phyloP scores from a whole-genome alignment of 2,329 filamentous ascomycete species.

The Bipolaris cookei region DNA sequence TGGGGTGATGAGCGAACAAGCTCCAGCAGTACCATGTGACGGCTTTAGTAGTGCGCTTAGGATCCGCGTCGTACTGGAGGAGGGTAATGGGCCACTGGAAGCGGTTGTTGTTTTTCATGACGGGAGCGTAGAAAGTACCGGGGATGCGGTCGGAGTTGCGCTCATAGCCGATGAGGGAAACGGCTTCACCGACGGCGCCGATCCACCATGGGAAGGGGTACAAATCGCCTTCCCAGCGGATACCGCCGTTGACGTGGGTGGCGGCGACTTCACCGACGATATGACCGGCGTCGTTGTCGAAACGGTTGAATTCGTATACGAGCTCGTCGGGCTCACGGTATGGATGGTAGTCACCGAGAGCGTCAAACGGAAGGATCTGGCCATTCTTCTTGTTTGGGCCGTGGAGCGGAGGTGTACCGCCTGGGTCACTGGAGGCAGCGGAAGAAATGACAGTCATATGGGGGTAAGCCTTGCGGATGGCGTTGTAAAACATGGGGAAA shows the following conservation, averaged over 20 bases:
- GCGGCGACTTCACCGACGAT: constrained; percentile 48
- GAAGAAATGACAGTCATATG: constrained; percentile 47
- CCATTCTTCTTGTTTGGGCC: constrained; percentile 43
- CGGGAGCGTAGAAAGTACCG: constrained; percentile 52
- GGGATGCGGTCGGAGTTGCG: constrained; percentile 66
- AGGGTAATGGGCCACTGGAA: constrained; percentile 49
- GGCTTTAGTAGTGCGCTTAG: constrained; percentile 38
- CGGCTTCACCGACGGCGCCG: constrained; percentile 67
- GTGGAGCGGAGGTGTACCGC: constrained; percentile 35
- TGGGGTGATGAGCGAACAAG: constrained; percentile 52
- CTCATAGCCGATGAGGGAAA: constrained; percentile 70
- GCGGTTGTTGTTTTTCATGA: constrained; percentile 45
- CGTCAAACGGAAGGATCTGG: constrained; percentile 28
- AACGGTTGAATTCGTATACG: constrained; percentile 51
- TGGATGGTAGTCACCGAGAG: constrained; percentile 51
- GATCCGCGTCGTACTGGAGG: constrained; percentile 51
- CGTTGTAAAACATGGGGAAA: constrained; percentile 43
- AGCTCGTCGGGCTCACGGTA: constrained; percentile 54
- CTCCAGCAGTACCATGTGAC: constrained; percentile 47
- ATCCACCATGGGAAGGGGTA: constrained; percentile 52
- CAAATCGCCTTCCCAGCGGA: constrained; percentile 35
- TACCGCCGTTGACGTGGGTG: constrained; percentile 40
- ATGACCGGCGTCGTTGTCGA: constrained; percentile 49
- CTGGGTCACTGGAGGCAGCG: constrained; percentile 39
- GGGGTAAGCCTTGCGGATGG: constrained; percentile 44